Conservation (phyloP, 1,284 basidiomycete species). For the Kwoniella shivajii region DNA sequence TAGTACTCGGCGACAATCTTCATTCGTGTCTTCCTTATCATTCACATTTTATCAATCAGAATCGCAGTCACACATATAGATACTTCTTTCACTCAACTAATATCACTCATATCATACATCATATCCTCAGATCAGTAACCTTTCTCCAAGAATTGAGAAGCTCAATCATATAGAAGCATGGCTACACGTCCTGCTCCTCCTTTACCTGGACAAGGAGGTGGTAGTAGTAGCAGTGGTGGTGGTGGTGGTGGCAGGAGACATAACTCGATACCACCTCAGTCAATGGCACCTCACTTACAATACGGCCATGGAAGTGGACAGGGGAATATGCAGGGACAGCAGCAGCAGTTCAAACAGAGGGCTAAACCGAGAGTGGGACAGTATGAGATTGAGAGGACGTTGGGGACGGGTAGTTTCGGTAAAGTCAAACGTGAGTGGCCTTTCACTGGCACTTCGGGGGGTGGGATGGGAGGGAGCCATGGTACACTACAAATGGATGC, state of each 20-base stretch:
- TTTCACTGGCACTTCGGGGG: background rate
- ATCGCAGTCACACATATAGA: too few species aligned
- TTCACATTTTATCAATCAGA: background rate
- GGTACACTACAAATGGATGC: too few species aligned
- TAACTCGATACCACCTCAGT: slow-evolving; percentile 1
- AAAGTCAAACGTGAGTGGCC: slow-evolving; percentile 88
- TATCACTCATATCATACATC: background rate
- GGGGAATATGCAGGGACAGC: slow-evolving; percentile 18
- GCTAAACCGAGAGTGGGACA: slow-evolving; percentile 52
- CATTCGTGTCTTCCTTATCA: background rate
- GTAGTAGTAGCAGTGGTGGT: background rate
- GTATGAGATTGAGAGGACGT: slow-evolving; percentile 58
- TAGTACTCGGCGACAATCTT: too few species aligned
- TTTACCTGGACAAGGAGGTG: background rate
- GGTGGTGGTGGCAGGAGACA: background rate
- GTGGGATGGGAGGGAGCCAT: background rate
- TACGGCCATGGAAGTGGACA: slow-evolving; percentile 40
- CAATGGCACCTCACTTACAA: too few species aligned
- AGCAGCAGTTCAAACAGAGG: slow-evolving; percentile 16
- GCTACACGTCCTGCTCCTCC: slow-evolving; percentile 6
- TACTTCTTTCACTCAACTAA: too few species aligned
- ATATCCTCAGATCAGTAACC: background rate
- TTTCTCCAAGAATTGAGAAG: background rate
- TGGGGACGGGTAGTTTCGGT: slow-evolving; percentile 82
- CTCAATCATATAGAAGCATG: slow-evolving; percentile 28